A percentile compares a stretch with the other conserved stretches of the same genome.
Conservation (phyloP, 345 rosid species). For the Microcos paniculata region DNA sequence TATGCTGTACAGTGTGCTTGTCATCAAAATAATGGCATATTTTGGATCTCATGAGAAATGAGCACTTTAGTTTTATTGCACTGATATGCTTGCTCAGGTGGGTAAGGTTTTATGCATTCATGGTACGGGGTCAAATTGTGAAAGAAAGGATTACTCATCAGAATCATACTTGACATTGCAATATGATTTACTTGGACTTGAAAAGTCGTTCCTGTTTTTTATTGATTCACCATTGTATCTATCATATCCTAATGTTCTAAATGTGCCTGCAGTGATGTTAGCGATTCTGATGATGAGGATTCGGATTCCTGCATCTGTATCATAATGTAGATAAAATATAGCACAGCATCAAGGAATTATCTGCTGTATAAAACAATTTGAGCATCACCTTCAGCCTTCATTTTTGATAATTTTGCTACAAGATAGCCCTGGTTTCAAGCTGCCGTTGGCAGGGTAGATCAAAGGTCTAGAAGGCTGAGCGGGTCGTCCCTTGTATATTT, state of each 20-base stretch:
- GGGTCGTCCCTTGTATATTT: constrained; percentile 24
- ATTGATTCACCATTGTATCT: background rate
- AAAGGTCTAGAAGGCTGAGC: constrained; percentile 22
- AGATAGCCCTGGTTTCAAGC: constrained; percentile 23
- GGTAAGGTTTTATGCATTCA: background rate
- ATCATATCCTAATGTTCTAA: constrained; percentile 16
- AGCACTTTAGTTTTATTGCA: background rate
- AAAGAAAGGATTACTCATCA: background rate
- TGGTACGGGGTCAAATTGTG: background rate
- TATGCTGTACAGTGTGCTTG: background rate
- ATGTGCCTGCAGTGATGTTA: constrained; percentile 66
- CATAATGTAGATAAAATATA: constrained; percentile 57
- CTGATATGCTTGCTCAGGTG: background rate
- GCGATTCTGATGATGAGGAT: constrained; percentile 85
- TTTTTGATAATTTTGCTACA: constrained; percentile 14
- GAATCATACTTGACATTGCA: constrained; percentile 2
- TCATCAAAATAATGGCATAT: background rate
- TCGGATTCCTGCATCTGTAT: constrained; percentile 78
- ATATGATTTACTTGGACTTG: constrained; percentile 5
- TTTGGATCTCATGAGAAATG: background rate
- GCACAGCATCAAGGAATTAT: constrained; percentile 15
- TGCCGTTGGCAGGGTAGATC: constrained; percentile 19
- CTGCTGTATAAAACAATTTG: constrained; percentile 9
- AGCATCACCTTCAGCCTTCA: constrained; percentile 13
- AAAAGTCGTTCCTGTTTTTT: background rate